These are phyloP conservation scores for Ophiocordyceps polyrhachis-furcata DNA, from an alignment of 2,329 filamentous ascomycete species.

Conservation along the genomic window DNA sequence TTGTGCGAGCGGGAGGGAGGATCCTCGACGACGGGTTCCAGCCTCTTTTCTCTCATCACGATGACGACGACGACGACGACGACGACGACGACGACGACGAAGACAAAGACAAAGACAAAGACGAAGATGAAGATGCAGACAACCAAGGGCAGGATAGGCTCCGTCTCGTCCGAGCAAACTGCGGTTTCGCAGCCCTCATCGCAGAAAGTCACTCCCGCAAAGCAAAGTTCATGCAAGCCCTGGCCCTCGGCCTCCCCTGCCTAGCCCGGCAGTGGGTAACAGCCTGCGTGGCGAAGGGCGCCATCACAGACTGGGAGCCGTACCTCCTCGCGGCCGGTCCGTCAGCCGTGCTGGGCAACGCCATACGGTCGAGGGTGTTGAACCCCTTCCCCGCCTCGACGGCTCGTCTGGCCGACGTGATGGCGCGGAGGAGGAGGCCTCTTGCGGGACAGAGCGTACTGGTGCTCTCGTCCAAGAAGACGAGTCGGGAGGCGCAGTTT, in stretches of 20 bases:
- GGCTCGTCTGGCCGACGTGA: conserved; percentile 35
- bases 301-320: conserved; percentile 53
- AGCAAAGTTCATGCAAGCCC: conserved; percentile 83
- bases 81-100: neutral
- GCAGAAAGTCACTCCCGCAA: conserved; percentile 73
- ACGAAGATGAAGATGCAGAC: neutral
- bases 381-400: conserved; percentile 36
- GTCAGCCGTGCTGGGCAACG: conserved; percentile 57
- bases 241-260: conserved; percentile 77
- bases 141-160: no score
- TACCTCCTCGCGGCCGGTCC: conserved; percentile 78
- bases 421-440: conserved; percentile 42
- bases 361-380: conserved; percentile 56
- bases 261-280: conserved; percentile 67
- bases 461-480: conserved; percentile 46
- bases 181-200: conserved; percentile 71
- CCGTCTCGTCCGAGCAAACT: conserved; percentile 12
- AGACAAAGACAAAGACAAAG: neutral
- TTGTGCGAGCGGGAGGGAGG: conserved; percentile 51
- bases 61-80: conserved; percentile 6
- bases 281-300: conserved; percentile 43
- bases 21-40: conserved; percentile 63
- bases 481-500: conserved; percentile 44
- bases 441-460: conserved; percentile 49
- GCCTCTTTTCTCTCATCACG: conserved; percentile 41